Conservation (phyloP, 176 grass and related monocot species). For the Cenchrus purpureus region DNA sequence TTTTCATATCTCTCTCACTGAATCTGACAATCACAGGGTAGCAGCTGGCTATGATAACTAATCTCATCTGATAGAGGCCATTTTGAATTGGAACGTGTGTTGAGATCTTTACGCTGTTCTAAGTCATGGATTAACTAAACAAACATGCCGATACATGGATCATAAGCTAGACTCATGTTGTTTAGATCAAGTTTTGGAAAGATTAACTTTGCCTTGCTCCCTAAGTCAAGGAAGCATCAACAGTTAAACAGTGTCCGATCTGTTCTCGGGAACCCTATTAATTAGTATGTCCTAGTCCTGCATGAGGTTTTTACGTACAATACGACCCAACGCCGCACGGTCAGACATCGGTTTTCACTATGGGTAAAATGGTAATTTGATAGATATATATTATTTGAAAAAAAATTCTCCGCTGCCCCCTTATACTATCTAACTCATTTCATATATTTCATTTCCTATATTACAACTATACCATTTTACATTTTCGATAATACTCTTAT, state of each 20-base stretch:
- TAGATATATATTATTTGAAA: too few relatives aligned
- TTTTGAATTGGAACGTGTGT: not conserved
- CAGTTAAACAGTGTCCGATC: not conserved
- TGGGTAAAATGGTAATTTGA: too few relatives aligned
- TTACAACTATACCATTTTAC: too few relatives aligned
- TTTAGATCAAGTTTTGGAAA: slow-evolving; percentile 7
- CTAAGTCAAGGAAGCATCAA: not conserved
- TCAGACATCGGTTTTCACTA: too few relatives aligned
- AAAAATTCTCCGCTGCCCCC: too few relatives aligned
- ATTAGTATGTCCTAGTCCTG: not conserved
- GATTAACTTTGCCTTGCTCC: not conserved
- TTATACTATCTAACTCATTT: too few relatives aligned
- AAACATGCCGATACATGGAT: too few relatives aligned
- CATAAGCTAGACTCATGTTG: not conserved
- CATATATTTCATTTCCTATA: too few relatives aligned
- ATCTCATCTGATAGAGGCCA: not conserved
- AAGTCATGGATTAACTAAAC: too few relatives aligned
- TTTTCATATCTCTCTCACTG: not conserved
- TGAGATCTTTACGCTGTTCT: not conserved
- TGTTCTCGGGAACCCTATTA: not conserved
- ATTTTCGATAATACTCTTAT: too few relatives aligned
- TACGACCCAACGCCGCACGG: too few relatives aligned
- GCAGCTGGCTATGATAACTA: not conserved
- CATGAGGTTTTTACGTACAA: not conserved
- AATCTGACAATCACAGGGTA: not conserved